Evolutionary conservation across 257 asterid species (phyloP).

Genomic region (Solanum neorickii): DNA sequence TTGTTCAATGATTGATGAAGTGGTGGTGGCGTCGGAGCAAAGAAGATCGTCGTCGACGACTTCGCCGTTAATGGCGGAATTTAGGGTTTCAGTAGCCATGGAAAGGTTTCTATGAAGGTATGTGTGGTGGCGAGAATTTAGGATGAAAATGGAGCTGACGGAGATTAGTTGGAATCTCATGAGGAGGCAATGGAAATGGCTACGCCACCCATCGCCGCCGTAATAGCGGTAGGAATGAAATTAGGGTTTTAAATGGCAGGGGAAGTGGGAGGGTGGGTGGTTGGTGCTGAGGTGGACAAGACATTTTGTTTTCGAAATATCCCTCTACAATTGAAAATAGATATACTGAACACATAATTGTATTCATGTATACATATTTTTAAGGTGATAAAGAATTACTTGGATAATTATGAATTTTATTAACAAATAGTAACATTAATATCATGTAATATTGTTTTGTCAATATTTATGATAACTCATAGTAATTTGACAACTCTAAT

Average conservation of each 20-base stretch:
- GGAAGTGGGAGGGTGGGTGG: neutral
- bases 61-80: constrained; percentile 12
- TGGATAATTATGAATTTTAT: too few species aligned
- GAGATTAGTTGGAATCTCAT: constrained; percentile 33
- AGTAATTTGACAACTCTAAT: too few species aligned
- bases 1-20: neutral
- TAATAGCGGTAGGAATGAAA: neutral
- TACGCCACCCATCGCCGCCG: constrained; percentile 21
- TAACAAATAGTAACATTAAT: too few species aligned
- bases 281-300: neutral
- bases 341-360: too few species aligned
- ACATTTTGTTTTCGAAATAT: too few species aligned
- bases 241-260: neutral
- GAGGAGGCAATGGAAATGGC: neutral
- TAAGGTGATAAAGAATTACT: too few species aligned
- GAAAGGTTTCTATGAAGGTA: neutral
- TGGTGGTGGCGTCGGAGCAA: constrained; percentile 21
- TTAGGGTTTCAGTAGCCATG: constrained; percentile 42
- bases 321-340: neutral
- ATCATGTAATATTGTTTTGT: too few species aligned
- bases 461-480: too few species aligned
- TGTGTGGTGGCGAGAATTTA: neutral
- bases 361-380: too few species aligned
- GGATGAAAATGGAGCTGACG: neutral
- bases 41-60: constrained; percentile 22